phyloP scores from a whole-genome alignment of 2,329 filamentous ascomycete genomes.

The Phyllosticta citriasiana region DNA sequence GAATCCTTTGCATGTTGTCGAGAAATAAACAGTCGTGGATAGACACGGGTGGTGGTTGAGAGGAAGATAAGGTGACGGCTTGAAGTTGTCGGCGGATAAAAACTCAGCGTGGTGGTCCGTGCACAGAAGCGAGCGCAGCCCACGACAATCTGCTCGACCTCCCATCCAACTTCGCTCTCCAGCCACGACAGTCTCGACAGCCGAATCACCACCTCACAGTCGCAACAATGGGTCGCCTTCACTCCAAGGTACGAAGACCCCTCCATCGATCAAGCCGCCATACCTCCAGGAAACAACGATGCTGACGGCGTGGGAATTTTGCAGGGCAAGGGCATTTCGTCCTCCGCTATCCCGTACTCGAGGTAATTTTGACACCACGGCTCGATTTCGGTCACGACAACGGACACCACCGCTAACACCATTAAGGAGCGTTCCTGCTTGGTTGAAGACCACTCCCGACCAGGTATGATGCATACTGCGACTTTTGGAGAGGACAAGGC shows the following conservation, averaged over 20 bases:
- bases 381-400: background rate
- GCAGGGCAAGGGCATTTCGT: constrained; percentile 83
- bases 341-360: constrained; percentile 94
- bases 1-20: background rate
- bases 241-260: constrained; percentile 51
- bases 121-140: constrained; percentile 16
- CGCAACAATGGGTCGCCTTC: constrained; percentile 86
- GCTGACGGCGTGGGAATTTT: background rate
- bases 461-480: constrained; percentile 34
- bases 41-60: background rate
- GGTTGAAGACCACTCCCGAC: constrained; percentile 98
- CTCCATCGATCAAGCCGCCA: background rate
- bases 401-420: background rate
- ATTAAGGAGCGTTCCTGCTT: constrained; percentile 69
- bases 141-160: constrained; percentile 9
- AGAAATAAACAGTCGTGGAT: background rate
- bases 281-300: background rate
- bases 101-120: background rate
- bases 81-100: constrained; percentile 2
- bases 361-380: constrained; percentile 23
- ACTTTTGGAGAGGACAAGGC: background rate
- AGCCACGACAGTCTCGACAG: constrained; percentile 12
- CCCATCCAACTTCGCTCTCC: constrained; percentile 5
- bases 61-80: background rate
- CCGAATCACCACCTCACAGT: constrained; percentile 18